phyloP scores from a whole-genome alignment of 441 rosid species.

The Flueggea neowawraea region DNA sequence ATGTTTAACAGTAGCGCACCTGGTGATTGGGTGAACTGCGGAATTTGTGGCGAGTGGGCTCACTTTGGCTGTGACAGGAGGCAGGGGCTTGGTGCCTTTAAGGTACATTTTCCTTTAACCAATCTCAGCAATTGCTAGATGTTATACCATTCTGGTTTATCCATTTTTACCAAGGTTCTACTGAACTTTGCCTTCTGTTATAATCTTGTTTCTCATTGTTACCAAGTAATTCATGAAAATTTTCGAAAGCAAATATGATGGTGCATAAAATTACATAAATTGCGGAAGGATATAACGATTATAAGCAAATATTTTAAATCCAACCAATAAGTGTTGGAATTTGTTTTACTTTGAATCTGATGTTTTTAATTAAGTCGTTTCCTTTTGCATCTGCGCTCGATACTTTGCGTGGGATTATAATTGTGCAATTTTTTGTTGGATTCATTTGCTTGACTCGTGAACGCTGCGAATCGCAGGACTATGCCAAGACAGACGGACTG shows the following conservation, averaged over 20 bases:
- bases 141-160: no score
- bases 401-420: no score
- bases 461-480: conserved; percentile 61
- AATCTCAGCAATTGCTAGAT: background rate
- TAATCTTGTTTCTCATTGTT: background rate
- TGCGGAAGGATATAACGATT: no score
- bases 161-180: background rate
- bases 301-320: no score
- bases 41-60: conserved; percentile 98
- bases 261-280: no score
- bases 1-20: conserved; percentile 87
- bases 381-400: no score
- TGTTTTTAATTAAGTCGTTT: no score
- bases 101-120: conserved; percentile 38
- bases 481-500: conserved; percentile 96
- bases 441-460: background rate
- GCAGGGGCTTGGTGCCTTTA: conserved; percentile 98
- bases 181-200: background rate
- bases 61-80: conserved; percentile 99
- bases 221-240: background rate
- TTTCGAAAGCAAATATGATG: no score
- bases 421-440: no score
- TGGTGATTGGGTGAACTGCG: conserved; percentile 99
- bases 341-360: no score
- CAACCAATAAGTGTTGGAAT: no score